phyloP scores from a whole-genome alignment of 352 stramenopile genomes.

The Phytophthora sansomeana region DNA sequence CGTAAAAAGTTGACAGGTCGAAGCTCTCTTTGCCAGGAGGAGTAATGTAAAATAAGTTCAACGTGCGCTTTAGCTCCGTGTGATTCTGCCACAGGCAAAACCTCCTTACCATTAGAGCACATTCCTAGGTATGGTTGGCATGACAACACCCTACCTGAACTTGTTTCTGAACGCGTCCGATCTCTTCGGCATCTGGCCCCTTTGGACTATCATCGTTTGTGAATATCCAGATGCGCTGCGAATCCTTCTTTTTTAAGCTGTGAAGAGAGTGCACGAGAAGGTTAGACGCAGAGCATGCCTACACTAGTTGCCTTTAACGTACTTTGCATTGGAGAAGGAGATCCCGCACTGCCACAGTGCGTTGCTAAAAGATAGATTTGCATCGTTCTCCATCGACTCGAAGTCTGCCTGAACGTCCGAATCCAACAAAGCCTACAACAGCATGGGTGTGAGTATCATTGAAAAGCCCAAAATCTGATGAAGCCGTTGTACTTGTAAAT shows the following conservation, averaged over 20 bases:
- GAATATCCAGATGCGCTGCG: constrained; percentile 88
- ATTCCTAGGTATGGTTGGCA: neutral
- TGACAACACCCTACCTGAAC: constrained; percentile 52
- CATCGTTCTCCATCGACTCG: constrained; percentile 65
- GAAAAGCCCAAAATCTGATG: neutral
- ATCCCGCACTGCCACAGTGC: constrained; percentile 86
- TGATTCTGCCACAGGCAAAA: constrained; percentile 57
- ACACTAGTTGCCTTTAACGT: constrained; percentile 5
- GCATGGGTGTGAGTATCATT: neutral
- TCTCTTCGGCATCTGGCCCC: constrained; percentile 64
- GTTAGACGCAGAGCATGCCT: constrained; percentile 5
- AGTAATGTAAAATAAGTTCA: constrained; percentile 85
- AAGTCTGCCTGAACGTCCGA: constrained; percentile 53
- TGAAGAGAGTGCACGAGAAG: neutral
- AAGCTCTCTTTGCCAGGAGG: constrained; percentile 63
- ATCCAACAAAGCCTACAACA: constrained; percentile 50
- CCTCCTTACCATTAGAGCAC: neutral
- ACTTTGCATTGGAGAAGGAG: constrained; percentile 85
- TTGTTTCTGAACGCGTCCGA: constrained; percentile 75
- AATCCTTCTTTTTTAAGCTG: constrained; percentile 89
- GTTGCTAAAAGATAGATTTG: constrained; percentile 80
- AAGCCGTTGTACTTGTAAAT: constrained; percentile 50
- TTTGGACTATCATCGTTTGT: constrained; percentile 78
- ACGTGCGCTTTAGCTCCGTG: constrained; percentile 72
- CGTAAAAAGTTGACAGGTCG: constrained; percentile 68